A percentile compares a stretch with the other conserved stretches of the same genome.
phyloP scores from a whole-genome alignment of 2,329 filamentous ascomycete species.

The Fusarium anguioides region DNA sequence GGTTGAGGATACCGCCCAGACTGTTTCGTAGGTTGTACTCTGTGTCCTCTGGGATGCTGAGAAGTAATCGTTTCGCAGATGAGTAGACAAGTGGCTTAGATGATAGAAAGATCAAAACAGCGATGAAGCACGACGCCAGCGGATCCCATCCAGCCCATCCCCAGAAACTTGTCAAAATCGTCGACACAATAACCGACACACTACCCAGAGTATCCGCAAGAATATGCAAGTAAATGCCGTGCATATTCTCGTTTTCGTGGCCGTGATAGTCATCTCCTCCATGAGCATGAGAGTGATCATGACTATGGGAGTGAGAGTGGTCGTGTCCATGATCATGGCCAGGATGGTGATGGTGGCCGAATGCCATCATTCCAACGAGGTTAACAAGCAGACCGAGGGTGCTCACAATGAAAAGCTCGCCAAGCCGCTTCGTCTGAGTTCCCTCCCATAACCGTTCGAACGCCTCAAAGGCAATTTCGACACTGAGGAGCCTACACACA shows the following conservation, averaged over 20 bases:
- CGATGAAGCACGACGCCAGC: slow-evolving; percentile 92
- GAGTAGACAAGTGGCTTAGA: slow-evolving; percentile 88
- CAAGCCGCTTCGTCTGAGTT: slow-evolving; percentile 82
- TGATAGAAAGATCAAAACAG: slow-evolving; percentile 91
- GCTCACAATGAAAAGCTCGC: slow-evolving; percentile 90
- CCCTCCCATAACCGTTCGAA: slow-evolving; percentile 88
- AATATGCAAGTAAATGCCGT: slow-evolving; percentile 95
- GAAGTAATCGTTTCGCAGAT: slow-evolving; percentile 82
- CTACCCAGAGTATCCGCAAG: slow-evolving; percentile 95
- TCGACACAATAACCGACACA: slow-evolving; percentile 93
- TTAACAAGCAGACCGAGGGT: slow-evolving; percentile 89
- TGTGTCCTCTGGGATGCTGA: slow-evolving; percentile 84
- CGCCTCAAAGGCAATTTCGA: slow-evolving; percentile 96
- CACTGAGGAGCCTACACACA: slow-evolving; percentile 78
- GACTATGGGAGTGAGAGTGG: slow-evolving; percentile 48
- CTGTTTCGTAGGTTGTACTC: slow-evolving; percentile 91
- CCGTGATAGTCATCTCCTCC: slow-evolving; percentile 52
- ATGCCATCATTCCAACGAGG: slow-evolving; percentile 88
- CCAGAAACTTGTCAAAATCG: slow-evolving; percentile 84
- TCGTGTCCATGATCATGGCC: slow-evolving; percentile 58
- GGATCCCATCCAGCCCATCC: slow-evolving; percentile 97
- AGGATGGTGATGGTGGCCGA: slow-evolving; percentile 75
- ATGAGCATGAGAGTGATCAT: slow-evolving; percentile 44
- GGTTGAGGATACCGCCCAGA: slow-evolving; percentile 81
- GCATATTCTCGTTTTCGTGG: slow-evolving; percentile 97